These are phyloP conservation scores for Crucibulum laeve DNA, from an alignment of 768 basidiomycete genomes.

Conservation along the genomic window DNA sequence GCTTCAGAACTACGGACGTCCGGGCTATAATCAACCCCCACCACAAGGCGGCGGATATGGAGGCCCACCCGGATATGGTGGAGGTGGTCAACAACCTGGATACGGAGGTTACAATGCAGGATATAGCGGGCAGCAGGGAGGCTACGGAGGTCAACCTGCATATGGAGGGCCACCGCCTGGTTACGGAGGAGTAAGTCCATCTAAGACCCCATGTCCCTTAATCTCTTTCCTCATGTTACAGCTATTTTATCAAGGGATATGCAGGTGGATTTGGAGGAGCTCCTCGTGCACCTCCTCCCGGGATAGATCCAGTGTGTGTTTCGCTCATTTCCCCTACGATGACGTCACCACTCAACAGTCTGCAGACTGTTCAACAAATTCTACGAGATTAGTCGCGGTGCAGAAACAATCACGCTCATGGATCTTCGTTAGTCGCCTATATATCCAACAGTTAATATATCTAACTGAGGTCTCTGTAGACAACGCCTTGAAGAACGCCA, in stretches of 20 bases:
- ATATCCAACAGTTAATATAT: background rate
- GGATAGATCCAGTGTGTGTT: conserved; percentile 73
- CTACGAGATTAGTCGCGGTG: too few species aligned
- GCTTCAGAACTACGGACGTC: too few species aligned
- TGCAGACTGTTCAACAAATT: too few species aligned
- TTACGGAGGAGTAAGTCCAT: conserved; percentile 15
- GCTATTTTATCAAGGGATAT: too few species aligned
- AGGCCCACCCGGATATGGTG: conserved; percentile 12
- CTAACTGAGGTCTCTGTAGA: conserved; percentile 22
- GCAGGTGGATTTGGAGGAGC: conserved; percentile 34
- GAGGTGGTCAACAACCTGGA: conserved; percentile 20
- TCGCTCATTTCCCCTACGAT: background rate
- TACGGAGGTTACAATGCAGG: background rate
- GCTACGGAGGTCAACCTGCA: too few species aligned
- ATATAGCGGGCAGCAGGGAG: conserved; percentile 18
- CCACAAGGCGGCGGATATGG: too few species aligned
- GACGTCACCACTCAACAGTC: conserved; percentile 43
- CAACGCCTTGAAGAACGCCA: conserved; percentile 49
- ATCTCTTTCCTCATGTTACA: background rate
- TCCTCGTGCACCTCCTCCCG: conserved; percentile 47
- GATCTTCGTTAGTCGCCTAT: conserved; percentile 55
- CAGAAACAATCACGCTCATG: conserved; percentile 55
- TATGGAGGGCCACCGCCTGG: conserved; percentile 20
- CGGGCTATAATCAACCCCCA: too few species aligned
- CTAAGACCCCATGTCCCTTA: conserved; percentile 2